Base-by-base conservation (phyloP, 2,329 filamentous ascomycete genomes). In the Aspergillus sp. region DNA sequence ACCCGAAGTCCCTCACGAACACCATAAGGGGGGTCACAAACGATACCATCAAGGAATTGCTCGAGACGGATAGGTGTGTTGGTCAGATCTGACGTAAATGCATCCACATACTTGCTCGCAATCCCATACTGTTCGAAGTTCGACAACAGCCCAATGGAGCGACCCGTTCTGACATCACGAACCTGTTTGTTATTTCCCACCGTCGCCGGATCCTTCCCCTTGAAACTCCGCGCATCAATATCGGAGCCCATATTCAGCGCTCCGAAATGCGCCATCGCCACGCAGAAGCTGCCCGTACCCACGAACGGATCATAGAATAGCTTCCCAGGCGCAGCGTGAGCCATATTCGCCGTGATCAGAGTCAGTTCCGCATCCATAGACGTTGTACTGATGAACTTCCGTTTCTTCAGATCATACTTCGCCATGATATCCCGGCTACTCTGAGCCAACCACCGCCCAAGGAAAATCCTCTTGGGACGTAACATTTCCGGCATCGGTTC, bases 361-460 rank as follows among this genome's bases (percentile, higher is more conserved):
- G 90, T 88, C 39, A 98, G 77, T 66, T 97, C 93, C 0, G 91
- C 87, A 64, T 98, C 93, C 93, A 98, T 97, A 41, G 88, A 93
- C 0, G 93, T 98, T 0, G 91, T 97, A 57, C 86, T 89, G 60
- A 98, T 97, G 64, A 98, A 98, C 35, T 80, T 79, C 23, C 93
- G 77, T 69, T 95, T 95, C 75, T 98, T 98, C 19, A 98, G 77
- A 65, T 95, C 90, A 61, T 90, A 94, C 20, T 79, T 85, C 32
- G 80, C 74, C 27, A 88, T 77, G 4, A 84, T 74, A 46, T 86
- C 81, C 41, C 91, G 79, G 3, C 79, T 80, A 2, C 86, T 84
- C 10, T 73, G 72, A 2, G 77, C 84, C 20, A 97, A 66, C 48
- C 81, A 80, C 7, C 90, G 82, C 9, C 88, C 89, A 22, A 97